A percentile compares a stretch with the other conserved stretches of the same genome.
phyloP scores from a whole-genome alignment of 768 basidiomycete genomes.

The Tephrocybe sp. region DNA sequence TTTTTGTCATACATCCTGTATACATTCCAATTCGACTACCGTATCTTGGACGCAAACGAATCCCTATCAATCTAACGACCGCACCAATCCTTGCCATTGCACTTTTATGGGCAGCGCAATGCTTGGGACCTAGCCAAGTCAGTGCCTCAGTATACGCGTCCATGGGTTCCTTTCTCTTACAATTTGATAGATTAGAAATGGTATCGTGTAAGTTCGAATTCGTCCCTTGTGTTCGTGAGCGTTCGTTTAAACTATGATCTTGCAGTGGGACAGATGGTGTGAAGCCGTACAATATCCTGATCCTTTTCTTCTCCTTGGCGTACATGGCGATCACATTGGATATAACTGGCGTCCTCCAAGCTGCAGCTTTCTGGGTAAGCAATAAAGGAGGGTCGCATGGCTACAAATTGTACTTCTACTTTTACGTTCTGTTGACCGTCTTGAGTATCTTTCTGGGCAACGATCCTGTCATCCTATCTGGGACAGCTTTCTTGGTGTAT shows the following conservation, averaged over 20 bases:
- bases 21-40: conserved; percentile 36
- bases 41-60: conserved; percentile 26
- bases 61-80: conserved; percentile 49
- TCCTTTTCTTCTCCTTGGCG: conserved; percentile 86
- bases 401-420: conserved; percentile 70
- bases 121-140: conserved; percentile 38
- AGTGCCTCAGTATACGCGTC: background rate
- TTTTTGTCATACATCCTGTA: conserved; percentile 52
- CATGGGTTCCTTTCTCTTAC: background rate
- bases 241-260: background rate
- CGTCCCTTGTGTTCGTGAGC: background rate
- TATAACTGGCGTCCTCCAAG: conserved; percentile 70
- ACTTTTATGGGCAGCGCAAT: conserved; percentile 55
- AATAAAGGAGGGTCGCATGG: conserved; percentile 74
- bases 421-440: conserved; percentile 79
- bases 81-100: conserved; percentile 53
- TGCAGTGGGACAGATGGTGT: conserved; percentile 52
- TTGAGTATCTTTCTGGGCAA: conserved; percentile 85
- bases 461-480: conserved; percentile 90
- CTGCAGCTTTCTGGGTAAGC: conserved; percentile 87
- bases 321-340: conserved; percentile 94
- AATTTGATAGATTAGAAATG: conserved; percentile 52
- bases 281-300: conserved; percentile 90
- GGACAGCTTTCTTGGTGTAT: conserved; percentile 87
- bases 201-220: conserved; percentile 55